Evolutionary conservation across 208 protist species (phyloP), one percentile per base, ranked within the genome.

Genomic region (Leishmania amazonensis): DNA sequence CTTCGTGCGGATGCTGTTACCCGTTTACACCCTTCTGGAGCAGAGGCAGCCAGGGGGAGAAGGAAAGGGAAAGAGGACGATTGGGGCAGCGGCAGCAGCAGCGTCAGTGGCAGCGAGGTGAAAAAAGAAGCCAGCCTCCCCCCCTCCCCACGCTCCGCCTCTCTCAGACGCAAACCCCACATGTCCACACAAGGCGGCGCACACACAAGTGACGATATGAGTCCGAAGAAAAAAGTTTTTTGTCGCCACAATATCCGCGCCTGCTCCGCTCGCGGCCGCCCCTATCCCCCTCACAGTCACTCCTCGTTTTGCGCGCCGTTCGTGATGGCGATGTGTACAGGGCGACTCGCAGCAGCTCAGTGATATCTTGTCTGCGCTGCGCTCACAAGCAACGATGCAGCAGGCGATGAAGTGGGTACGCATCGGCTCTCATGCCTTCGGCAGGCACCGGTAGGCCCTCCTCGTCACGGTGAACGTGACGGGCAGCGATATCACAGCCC

Each of bases 381-480:
- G 15, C 17, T 82, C 35, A 85, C 28, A 85, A 67, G 28, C 77
- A 85, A 62, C 82, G 82, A 38, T 85, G 58, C 57, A 67, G 78
- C 64, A 85, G 28, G 17, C 82, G 77, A 54, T 73, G 67, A 28
- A 85, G 74, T 24, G 82, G 82, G 54, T 85, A 85, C 15, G 68
- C 42, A 19, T 11, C 17, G 42, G 31, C 35, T 9, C n/a, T 60
- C 4, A 24, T 64, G 31, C 7, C 51, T 42, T 64, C 73, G 9
- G 47, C 13, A 74, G 45, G 2, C 70, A 74, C 42, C 17, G 9
- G 17, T 9, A 45, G 70, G n/a, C 9, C 24, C 28, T 35, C 70
- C 17, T 74, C 70, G 24, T 54, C 28, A 54, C 40, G 5, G 45
- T 53, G 42, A 74, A 45, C 38, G 42, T 74, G 42, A 74, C 68